Evolutionary conservation across 2,329 filamentous ascomycete genomes (phyloP).

Genomic region (Ophiostoma populinum): DNA sequence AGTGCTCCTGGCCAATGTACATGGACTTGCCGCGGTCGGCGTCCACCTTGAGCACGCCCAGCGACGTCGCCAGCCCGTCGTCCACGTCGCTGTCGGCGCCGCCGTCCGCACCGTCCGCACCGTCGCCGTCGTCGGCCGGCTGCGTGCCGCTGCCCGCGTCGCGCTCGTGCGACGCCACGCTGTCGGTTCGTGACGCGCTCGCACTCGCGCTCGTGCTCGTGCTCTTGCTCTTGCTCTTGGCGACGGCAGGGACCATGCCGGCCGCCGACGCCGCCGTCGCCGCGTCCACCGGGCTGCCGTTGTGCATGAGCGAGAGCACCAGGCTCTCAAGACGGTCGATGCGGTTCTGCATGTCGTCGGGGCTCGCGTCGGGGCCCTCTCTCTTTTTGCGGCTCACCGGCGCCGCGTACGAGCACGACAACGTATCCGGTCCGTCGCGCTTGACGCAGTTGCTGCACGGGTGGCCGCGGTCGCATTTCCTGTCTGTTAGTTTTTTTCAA

Average conservation of each 20-base stretch:
- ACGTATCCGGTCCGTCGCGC: slow-evolving; percentile 64
- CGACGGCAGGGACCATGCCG: slow-evolving; percentile 15
- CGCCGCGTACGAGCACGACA: slow-evolving; percentile 71
- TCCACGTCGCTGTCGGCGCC: slow-evolving; percentile 55
- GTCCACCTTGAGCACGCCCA: slow-evolving; percentile 73
- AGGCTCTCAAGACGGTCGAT: slow-evolving; percentile 89
- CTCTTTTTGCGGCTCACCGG: slow-evolving; percentile 57
- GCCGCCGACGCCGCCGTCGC: slow-evolving; percentile 13
- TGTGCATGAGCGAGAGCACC: slow-evolving; percentile 87
- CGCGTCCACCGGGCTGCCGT: slow-evolving; percentile 39
- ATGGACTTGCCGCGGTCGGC: slow-evolving; percentile 59
- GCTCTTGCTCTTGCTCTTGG: too few relatives aligned
- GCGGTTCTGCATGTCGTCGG: slow-evolving; percentile 96
- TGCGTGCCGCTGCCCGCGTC: slow-evolving; percentile 12
- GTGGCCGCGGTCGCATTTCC: slow-evolving; percentile 84
- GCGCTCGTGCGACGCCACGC: slow-evolving; percentile 20
- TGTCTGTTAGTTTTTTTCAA: slow-evolving; percentile 12
- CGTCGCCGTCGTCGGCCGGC: neutral
- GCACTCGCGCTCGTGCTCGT: slow-evolving; percentile 3
- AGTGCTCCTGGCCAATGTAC: slow-evolving; percentile 71
- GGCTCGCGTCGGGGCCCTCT: slow-evolving; percentile 42
- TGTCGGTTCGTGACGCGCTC: slow-evolving; percentile 24
- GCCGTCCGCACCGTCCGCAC: slow-evolving; percentile 23
- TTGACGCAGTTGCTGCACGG: slow-evolving; percentile 93
- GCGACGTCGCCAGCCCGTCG: slow-evolving; percentile 48